Evolutionary conservation across 495 filamentous ascomycete species (phyloP).

Genomic region (Stereocaulon alpinum): DNA sequence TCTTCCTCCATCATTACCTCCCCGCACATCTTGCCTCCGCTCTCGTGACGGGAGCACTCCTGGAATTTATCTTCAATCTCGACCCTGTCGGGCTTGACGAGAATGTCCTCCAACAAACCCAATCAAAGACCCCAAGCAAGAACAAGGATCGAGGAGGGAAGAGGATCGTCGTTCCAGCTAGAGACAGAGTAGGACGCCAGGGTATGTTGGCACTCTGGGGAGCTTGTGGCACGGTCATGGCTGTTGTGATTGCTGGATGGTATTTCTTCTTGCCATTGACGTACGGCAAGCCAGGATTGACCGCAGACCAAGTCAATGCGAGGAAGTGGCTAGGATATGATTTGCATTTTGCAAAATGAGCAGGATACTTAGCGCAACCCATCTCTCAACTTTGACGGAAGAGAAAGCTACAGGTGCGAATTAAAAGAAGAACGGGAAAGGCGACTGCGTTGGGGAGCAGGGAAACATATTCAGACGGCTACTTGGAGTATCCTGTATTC

Average conservation of each 20-base stretch:
- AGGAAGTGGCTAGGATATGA: slow-evolving; percentile 97
- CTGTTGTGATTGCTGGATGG: slow-evolving; percentile 64
- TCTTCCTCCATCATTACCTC: slow-evolving; percentile 70
- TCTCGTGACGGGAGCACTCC: slow-evolving; percentile 88
- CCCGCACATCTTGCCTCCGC: slow-evolving; percentile 84
- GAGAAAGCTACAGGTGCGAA: neutral
- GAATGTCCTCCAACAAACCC: slow-evolving; percentile 26
- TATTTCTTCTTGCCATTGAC: slow-evolving; percentile 90
- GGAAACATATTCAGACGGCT: neutral
- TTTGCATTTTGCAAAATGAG: slow-evolving; percentile 95
- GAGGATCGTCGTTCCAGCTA: slow-evolving; percentile 52
- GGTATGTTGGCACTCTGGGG: slow-evolving; percentile 70
- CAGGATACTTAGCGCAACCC: neutral
- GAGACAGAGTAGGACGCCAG: slow-evolving; percentile 71
- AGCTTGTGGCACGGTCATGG: slow-evolving; percentile 59
- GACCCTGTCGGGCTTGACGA: slow-evolving; percentile 52
- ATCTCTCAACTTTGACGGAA: no score
- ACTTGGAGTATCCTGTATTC: neutral
- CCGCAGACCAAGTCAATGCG: slow-evolving; percentile 64
- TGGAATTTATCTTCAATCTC: slow-evolving; percentile 93
- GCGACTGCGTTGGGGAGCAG: neutral
- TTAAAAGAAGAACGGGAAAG: neutral
- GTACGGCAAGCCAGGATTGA: slow-evolving; percentile 89
- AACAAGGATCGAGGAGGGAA: slow-evolving; percentile 28
- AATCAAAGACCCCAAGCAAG: slow-evolving; percentile 37